Base-by-base conservation (phyloP, 1,139 yeast species). In the Spathaspora sp. region DNA sequence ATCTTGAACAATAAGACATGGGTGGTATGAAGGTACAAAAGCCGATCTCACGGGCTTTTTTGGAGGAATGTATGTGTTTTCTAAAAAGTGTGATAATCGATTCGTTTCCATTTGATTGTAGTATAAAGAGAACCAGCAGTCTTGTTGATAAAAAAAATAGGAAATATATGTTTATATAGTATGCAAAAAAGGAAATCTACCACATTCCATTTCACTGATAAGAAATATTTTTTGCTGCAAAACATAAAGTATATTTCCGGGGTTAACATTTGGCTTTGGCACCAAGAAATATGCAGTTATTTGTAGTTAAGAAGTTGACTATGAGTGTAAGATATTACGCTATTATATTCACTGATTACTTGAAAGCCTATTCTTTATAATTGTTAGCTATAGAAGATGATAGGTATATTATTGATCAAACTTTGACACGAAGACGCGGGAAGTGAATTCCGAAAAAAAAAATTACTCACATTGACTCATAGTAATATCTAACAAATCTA, bases 1-100 rank as follows among this genome's bases (percentile, higher is more conserved):
- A 53, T 74, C 78, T 52, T 72, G 76, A 37, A 73, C 76, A 20
- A 74, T 71, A 45, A 74, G 58, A 51, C 77, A 71, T 7, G 78
- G 79, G 49, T 74, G 77, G 52, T 72, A 72, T 10, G 60, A 56
- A 9, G 77, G 78, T 2, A 72, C 67, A 8, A 55, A 50, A 8
- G 50, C 47, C n/a, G 50, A 46, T 3, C 39, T 23, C 17, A 20
- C 38, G 2, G 44, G 39, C 36, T 57, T 56, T 11, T 47, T 23
- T 2, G 73, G 70, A 8, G 76, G 76, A 24, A 72, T 66, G 47
- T 70, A 72, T 1, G 64, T 61, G 55, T 63, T 65, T 31, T 61
- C 63, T 27, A 68, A 48, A 31, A 59, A 54, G 26, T 53, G 57
- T 18, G 63, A 51, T 46, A 72, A 56, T 52, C 67, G 61, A n/a